Evolutionary conservation across 768 basidiomycete species (phyloP), one percentile per base, ranked within the genome.

Genomic region (Cyathus striatus): DNA sequence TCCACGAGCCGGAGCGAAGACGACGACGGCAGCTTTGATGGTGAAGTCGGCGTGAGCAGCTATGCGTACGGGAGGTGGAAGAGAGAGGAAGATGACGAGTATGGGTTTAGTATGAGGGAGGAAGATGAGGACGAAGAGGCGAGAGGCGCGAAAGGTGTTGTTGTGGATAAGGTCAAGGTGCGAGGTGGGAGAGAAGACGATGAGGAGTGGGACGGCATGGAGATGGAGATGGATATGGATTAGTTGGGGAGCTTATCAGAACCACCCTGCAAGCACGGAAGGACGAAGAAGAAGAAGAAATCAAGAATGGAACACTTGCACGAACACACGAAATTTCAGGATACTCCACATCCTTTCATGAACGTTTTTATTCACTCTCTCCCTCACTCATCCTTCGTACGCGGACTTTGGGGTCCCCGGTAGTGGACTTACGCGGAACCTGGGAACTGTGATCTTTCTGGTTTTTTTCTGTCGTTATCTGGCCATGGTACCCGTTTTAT

Each of bases 21-120:
- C 35, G 64, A 61, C 16, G 60, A 60, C 23, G 65, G 56, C 35
- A 56, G 53, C 32, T 40, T 49, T 27, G 58, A 62, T 43, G 68
- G 65, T 26, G 57, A 58, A 33, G 73, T 65, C n/a, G 62, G 64
- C 21, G 53, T 58, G n/a, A 55, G 52, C 26, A 53, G 48, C 16
- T 63, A 60, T 18, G 53, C 56, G 40, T 53, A 51, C 41, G 52
- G 49, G 7, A 22, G 13, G 42, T 43, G 42, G 42, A 43, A 43
- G 33, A n/a, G 23, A 5, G 42, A 43, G 23, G 40, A 26, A 14
- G 48, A 52, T 27, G 48, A 43, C 18, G 14, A 20, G 35, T 10
- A 18, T 40, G 38, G 42, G 23, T 43, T 43, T 36, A 40, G 32
- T 27, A n/a, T 43, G 10, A 36, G 42, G 12, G 44, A 44, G 6